Percentiles rank a stretch among this genome's conserved stretches.
These are phyloP conservation scores for Hansenula lynferdii DNA, from an alignment of 1,139 yeast genomes.

Conservation along the genomic window DNA sequence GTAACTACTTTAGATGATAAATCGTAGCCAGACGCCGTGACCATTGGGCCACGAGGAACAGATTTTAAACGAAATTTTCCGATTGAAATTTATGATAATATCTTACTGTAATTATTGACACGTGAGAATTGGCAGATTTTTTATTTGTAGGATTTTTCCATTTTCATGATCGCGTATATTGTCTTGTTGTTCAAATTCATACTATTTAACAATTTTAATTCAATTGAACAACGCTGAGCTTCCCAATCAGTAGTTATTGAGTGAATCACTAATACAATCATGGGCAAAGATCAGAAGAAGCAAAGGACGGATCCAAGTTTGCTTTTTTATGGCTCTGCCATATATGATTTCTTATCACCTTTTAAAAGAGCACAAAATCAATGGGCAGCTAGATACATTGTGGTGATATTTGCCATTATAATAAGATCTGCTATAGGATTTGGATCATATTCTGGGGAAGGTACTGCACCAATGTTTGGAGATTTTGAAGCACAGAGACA, in stretches of 20 bases:
- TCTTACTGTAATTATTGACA: neutral
- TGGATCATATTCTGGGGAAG: constrained; percentile 78
- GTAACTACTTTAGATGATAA: constrained; percentile 30
- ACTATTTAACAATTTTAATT: neutral
- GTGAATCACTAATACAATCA: neutral
- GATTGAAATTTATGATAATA: neutral
- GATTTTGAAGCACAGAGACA: constrained; percentile 98
- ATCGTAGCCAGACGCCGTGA: constrained; percentile 92
- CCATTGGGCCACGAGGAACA: constrained; percentile 90
- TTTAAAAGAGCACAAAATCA: constrained; percentile 73
- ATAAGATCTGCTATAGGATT: constrained; percentile 83
- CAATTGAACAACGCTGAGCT: neutral
- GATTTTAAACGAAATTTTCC: too few species aligned
- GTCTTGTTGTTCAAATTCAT: neutral
- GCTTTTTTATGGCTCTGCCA: constrained; percentile 43
- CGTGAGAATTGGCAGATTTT: neutral
- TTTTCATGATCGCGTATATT: neutral
- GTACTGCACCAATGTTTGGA: constrained; percentile 75
- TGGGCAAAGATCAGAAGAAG: neutral
- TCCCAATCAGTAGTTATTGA: neutral
- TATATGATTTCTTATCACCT: constrained; percentile 54
- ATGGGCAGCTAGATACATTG: constrained; percentile 83
- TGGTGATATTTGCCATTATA: constrained; percentile 69
- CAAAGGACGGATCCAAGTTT: constrained; percentile 14
- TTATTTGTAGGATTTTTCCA: neutral